phyloP scores from a whole-genome alignment of 2,329 filamentous ascomycete genomes.

The Botrytis sinoallii region DNA sequence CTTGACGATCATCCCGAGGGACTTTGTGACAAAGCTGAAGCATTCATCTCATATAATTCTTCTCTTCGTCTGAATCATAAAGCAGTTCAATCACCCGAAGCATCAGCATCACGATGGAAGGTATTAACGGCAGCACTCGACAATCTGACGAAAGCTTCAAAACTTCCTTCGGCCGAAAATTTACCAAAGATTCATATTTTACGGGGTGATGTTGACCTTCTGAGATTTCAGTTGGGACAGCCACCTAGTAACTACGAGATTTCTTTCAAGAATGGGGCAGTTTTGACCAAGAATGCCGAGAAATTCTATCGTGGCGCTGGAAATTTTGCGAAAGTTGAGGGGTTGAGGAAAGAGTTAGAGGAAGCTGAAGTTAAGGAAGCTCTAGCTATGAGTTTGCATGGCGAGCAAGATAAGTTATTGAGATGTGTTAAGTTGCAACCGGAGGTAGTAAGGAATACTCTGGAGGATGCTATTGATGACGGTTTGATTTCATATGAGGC shows the following conservation, averaged over 20 bases:
- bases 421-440: conserved; percentile 16
- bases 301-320: conserved; percentile 55
- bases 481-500: conserved; percentile 23
- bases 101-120: conserved; percentile 47
- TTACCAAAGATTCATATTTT: conserved; percentile 51
- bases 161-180: conserved; percentile 49
- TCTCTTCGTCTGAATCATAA: conserved; percentile 27
- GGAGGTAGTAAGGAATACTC: conserved; percentile 7
- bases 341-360: conserved; percentile 42
- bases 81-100: conserved; percentile 36
- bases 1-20: conserved; percentile 39
- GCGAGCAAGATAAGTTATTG: conserved; percentile 37
- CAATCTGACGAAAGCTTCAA: conserved; percentile 49
- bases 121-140: conserved; percentile 50
- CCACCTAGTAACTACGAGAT: conserved; percentile 43
- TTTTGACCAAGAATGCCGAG: conserved; percentile 53
- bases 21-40: conserved; percentile 54
- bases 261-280: conserved; percentile 44
- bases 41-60: conserved; percentile 52
- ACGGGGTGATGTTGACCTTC: conserved; percentile 54
- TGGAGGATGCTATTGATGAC: conserved; percentile 28
- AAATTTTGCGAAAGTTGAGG: conserved; percentile 39
- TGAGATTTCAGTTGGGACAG: conserved; percentile 50
- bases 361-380: conserved; percentile 48
- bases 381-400: conserved; percentile 46